Percentiles rank a stretch among this genome's conserved stretches.
These are phyloP conservation scores for Phytophthora multivora DNA, from an alignment of 352 stramenopile genomes.

Conservation along the genomic window DNA sequence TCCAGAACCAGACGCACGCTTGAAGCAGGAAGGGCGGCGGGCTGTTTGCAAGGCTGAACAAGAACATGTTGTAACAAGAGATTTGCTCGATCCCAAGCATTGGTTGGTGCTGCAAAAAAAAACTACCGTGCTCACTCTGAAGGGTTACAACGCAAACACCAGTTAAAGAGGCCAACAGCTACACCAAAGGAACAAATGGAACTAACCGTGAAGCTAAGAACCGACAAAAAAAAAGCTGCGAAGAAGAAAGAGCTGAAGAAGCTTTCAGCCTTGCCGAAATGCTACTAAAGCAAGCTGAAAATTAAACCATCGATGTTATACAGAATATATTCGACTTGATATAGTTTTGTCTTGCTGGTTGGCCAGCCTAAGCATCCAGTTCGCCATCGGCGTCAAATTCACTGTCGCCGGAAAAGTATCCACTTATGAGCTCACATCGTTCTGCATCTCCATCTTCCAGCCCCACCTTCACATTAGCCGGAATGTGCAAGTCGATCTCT, in stretches of 20 bases:
- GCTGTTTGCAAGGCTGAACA: background rate
- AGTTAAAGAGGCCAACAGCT: background rate
- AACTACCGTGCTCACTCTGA: too few relatives aligned
- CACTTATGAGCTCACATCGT: background rate
- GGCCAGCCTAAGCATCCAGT: too few relatives aligned
- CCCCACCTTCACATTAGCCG: background rate
- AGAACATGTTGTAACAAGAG: background rate
- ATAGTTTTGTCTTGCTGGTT: too few relatives aligned
- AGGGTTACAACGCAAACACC: too few relatives aligned
- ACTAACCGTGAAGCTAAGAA: conserved; percentile 1
- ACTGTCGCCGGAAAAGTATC: too few relatives aligned
- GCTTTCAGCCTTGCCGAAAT: background rate
- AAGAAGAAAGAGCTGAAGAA: background rate
- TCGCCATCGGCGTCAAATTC: too few relatives aligned
- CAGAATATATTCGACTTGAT: too few relatives aligned
- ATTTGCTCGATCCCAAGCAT: background rate
- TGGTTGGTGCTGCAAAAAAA: background rate
- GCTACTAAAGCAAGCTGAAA: background rate
- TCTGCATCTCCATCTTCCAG: conserved; percentile 2
- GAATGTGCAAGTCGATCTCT: background rate
- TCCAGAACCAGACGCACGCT: background rate
- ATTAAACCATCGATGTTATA: too few relatives aligned
- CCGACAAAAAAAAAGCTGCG: background rate
- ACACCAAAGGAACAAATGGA: background rate
- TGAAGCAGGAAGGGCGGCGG: background rate